Percentiles rank a stretch among this genome's conserved stretches.
These are phyloP conservation scores for Cochlearia excelsa DNA, from an alignment of 345 rosid genomes.

Conservation along the genomic window DNA sequence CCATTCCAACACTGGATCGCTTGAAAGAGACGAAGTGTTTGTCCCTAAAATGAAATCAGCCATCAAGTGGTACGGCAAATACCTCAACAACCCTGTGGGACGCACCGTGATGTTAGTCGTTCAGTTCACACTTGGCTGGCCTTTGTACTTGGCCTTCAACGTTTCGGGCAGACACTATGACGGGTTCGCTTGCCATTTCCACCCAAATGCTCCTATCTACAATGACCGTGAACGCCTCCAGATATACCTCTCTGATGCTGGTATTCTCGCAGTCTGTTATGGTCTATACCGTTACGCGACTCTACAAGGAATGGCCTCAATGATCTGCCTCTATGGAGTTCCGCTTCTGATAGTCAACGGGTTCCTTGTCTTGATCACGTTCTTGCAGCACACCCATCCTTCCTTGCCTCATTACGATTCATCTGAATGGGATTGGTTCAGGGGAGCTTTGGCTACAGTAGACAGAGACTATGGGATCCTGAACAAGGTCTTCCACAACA, in stretches of 20 bases:
- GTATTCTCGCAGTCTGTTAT: conserved; percentile 51
- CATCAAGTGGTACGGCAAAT: conserved; percentile 54
- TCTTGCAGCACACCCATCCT: conserved; percentile 85
- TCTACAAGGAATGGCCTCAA: conserved; percentile 60
- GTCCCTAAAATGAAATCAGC: conserved; percentile 61
- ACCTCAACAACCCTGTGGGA: conserved; percentile 75
- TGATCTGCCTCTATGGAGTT: conserved; percentile 58
- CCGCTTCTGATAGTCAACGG: conserved; percentile 70
- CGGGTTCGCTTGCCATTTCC: conserved; percentile 67
- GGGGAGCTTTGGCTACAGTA: conserved; percentile 79
- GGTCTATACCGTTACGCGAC: conserved; percentile 52
- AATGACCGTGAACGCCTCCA: conserved; percentile 68
- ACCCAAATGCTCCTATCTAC: conserved; percentile 78
- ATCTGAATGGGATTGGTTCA: conserved; percentile 86
- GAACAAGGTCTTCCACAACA: conserved; percentile 80
- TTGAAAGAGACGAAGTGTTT: conserved; percentile 80
- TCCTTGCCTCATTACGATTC: conserved; percentile 80
- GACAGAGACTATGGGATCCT: conserved; percentile 84
- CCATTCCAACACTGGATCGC: conserved; percentile 84
- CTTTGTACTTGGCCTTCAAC: conserved; percentile 73
- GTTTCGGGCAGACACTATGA: conserved; percentile 76
- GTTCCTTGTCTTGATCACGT: conserved; percentile 70
- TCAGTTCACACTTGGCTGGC: conserved; percentile 81
- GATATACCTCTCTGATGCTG: conserved; percentile 66
- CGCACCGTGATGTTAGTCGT: conserved; percentile 44